A percentile compares a stretch with the other conserved stretches of the same genome.
Conservation (phyloP, 176 grass and related monocot genomes). For the Cenchrus fungigraminus region DNA sequence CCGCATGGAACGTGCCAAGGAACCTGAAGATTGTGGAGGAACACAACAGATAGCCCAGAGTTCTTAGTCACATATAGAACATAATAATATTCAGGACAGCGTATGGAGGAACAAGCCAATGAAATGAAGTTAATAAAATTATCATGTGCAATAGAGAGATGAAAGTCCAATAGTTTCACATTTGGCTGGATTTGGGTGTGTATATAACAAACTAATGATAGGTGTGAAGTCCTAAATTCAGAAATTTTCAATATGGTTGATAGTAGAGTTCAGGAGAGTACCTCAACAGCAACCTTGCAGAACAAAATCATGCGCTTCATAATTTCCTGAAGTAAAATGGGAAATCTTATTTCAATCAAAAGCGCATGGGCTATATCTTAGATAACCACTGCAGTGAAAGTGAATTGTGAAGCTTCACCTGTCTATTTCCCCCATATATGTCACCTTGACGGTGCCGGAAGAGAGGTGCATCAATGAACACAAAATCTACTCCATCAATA, state of each 20-base stretch:
- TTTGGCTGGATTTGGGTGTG: neutral
- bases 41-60: neutral
- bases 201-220: constrained; percentile 2
- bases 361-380: neutral
- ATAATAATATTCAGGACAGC: neutral
- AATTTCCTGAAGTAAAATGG: constrained; percentile 64
- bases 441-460: constrained; percentile 65
- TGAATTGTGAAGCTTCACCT: constrained; percentile 44
- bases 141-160: neutral
- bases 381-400: constrained; percentile 22
- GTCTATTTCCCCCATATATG: constrained; percentile 79
- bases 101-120: neutral
- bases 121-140: neutral
- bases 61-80: neutral
- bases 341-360: constrained; percentile 5
- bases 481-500: constrained; percentile 94
- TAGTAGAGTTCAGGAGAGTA: constrained; percentile 25
- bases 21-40: constrained; percentile 49
- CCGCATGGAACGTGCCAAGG: constrained; percentile 96
- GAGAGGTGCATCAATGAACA: constrained; percentile 76
- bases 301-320: constrained; percentile 96
- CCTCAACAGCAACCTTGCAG: constrained; percentile 94
- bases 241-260: neutral
- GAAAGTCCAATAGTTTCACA: neutral
- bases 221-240: neutral